Percentiles rank a stretch among this genome's conserved stretches.
Conservation (phyloP, 169 alveolate genomes). For the Plasmodium coatneyi region DNA sequence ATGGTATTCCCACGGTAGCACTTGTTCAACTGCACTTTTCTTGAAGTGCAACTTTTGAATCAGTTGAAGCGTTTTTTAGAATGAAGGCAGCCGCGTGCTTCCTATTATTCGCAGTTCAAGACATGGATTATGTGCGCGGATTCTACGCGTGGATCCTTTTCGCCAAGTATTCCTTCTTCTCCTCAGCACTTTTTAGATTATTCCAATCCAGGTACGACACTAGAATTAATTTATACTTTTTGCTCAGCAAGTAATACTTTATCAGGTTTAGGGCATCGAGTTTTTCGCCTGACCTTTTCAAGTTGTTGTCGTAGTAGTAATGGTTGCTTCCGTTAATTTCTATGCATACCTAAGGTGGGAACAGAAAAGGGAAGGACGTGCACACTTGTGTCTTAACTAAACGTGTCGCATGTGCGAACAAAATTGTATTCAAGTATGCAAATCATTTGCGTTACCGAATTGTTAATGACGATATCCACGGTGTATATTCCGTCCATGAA, state of each 20-base stretch:
- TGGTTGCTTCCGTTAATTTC: constrained; percentile 68
- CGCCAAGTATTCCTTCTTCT: constrained; percentile 28
- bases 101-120: not conserved
- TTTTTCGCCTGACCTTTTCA: constrained; percentile 56
- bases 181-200: constrained; percentile 12
- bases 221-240: constrained; percentile 39
- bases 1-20: not conserved
- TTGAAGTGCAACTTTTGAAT: not conserved
- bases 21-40: not conserved
- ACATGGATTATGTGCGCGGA: not conserved
- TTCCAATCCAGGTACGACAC: constrained; percentile 48
- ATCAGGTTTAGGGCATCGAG: constrained; percentile 37
- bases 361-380: not conserved
- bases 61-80: not conserved
- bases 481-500: constrained; percentile 71
- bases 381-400: not conserved
- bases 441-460: constrained; percentile 5
- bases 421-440: not conserved
- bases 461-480: constrained; percentile 47
- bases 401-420: not conserved
- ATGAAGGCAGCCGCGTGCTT: not conserved
- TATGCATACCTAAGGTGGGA: constrained; percentile 18
- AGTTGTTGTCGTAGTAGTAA: constrained; percentile 29
- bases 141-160: constrained; percentile 5
- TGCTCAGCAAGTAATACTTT: constrained; percentile 65